Percentiles rank a stretch among this genome's conserved stretches.
Conservation (phyloP, 345 rosid species). For the Rhodomyrtus tomentosa region DNA sequence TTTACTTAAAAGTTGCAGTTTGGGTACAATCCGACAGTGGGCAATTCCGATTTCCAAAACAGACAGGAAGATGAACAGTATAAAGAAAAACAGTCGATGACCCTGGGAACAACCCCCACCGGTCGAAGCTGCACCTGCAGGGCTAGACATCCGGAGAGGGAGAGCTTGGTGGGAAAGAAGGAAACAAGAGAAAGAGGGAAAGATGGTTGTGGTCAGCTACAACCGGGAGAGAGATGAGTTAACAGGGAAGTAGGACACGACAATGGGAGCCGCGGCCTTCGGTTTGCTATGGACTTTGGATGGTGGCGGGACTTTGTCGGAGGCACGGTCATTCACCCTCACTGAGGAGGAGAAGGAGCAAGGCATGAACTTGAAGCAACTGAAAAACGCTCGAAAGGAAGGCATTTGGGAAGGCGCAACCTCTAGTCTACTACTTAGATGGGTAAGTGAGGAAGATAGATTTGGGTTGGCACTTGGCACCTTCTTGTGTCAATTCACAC, state of each 20-base stretch:
- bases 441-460: neutral
- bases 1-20: neutral
- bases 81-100: neutral
- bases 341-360: neutral
- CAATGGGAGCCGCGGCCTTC: neutral
- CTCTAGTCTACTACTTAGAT: neutral
- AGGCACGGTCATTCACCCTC: neutral
- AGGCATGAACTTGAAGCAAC: neutral
- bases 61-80: neutral
- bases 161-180: neutral
- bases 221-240: conserved; percentile 12
- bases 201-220: neutral
- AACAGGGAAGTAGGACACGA: conserved; percentile 8
- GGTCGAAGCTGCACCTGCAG: neutral
- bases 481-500: neutral
- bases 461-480: neutral
- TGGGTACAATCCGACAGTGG: neutral
- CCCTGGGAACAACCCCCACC: neutral
- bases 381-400: neutral
- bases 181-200: neutral
- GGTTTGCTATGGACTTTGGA: neutral
- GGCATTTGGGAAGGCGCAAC: neutral
- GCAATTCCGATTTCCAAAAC: neutral
- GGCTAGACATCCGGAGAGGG: neutral
- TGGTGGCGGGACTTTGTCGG: neutral